Evolutionary conservation across 305 asterid species (phyloP), one percentile per base, ranked within the genome.

Genomic region (Coffea humblotiana): DNA sequence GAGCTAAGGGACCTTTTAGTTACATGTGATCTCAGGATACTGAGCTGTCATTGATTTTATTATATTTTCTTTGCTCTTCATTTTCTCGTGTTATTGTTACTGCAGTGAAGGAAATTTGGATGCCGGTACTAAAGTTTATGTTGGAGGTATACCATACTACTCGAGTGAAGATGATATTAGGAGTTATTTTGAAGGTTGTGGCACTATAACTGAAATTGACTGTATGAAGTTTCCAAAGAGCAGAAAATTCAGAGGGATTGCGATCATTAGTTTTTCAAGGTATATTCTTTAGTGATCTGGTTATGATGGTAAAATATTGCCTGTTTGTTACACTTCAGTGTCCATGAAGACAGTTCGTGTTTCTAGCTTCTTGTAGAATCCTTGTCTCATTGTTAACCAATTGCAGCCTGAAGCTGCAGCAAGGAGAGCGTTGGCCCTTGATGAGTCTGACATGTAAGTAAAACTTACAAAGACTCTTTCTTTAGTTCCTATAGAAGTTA

Each of bases 211-310:
- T 15, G 86, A 77, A 78, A 74, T 94, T 80, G 99, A 94, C 87
- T 96, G 98, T 86, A 87, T 94, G 97, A 83, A 81, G 29, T 96
- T 96, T 82, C 91, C 96, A 13, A 98, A 94, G 85, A 96, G 90
- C 66, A 94, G 98, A 84, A 96, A 94, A 88, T 96, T 96, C 88
- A 89, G 98, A 88, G 99, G 99, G 83, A 94, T 96, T 58, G 99
- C 98, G 81, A 92, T 96, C 25, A 87, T 96, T 85, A 89, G 88
- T n/a, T n/a, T 87, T 94, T 91, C 85, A 92, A 89, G 97, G 99
- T 94, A 85, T 63, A 79, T 87, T 72, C 48, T 70, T 69, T 27
- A 10, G 45, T 63, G 61, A 15, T 69, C 35, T 10, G 37, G n/a
- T 16, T 56, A 52, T 52, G 58, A 52, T 52, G 8, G 8, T 52